phyloP scores from a whole-genome alignment of 345 rosid genomes.

The Gossypium australe region DNA sequence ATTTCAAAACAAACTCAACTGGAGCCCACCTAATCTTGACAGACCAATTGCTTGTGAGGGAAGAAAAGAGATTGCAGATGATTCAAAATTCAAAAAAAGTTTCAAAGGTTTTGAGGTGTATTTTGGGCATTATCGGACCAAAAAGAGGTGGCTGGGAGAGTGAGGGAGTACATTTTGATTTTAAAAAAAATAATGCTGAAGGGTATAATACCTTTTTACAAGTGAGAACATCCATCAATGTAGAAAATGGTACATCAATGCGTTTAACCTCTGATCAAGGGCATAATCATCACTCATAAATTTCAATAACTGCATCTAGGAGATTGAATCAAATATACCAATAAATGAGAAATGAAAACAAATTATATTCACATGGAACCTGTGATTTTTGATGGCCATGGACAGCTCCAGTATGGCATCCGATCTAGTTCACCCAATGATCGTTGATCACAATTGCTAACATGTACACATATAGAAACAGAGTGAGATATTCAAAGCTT shows the following conservation, averaged over 20 bases:
- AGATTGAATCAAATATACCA: background rate
- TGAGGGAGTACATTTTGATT: background rate
- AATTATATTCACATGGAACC: slow-evolving; percentile 34
- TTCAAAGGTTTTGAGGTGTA: background rate
- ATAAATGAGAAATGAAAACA: background rate
- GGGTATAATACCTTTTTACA: slow-evolving; percentile 43
- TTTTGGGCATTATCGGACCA: background rate
- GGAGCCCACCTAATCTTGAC: background rate
- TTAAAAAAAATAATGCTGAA: background rate
- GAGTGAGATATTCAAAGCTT: slow-evolving; percentile 1
- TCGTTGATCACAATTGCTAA: slow-evolving; percentile 51
- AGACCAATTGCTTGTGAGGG: background rate
- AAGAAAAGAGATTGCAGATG: background rate
- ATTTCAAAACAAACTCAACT: background rate
- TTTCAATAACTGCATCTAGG: background rate
- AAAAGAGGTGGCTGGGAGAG: background rate
- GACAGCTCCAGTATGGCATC: slow-evolving; percentile 61
- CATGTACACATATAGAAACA: background rate
- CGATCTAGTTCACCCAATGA: slow-evolving; percentile 35
- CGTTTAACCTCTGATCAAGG: slow-evolving; percentile 49
- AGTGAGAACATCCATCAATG: slow-evolving; percentile 72
- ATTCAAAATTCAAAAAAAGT: background rate
- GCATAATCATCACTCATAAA: slow-evolving; percentile 10
- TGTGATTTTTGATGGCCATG: slow-evolving; percentile 56
- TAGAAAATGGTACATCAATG: slow-evolving; percentile 39